These are phyloP conservation scores for Tinospora cordifolia DNA, from an alignment of 164 flowering plant species.

Conservation along the genomic window DNA sequence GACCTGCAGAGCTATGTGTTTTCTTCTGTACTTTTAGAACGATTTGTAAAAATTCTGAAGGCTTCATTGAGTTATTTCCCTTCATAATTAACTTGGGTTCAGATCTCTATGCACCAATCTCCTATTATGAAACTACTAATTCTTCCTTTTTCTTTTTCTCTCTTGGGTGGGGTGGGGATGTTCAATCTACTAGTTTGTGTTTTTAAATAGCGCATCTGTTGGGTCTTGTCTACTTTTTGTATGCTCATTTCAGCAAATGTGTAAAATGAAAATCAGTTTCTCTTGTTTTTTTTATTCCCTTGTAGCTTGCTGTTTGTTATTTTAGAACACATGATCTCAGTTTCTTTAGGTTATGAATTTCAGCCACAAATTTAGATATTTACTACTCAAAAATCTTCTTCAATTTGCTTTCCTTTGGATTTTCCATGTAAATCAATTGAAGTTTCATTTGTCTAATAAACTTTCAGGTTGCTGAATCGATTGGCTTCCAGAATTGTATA, in stretches of 20 bases:
- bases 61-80: neutral
- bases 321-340: neutral
- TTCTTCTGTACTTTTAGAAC: neutral
- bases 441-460: neutral
- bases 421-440: neutral
- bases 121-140: neutral
- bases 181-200: neutral
- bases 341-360: neutral
- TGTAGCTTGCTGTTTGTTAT: too few species aligned
- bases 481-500: slow-evolving; percentile 64
- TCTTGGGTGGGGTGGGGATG: too few species aligned
- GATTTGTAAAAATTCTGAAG: neutral
- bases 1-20: neutral
- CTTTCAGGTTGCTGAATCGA: slow-evolving; percentile 68
- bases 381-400: neutral
- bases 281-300: too few species aligned
- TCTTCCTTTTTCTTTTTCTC: too few species aligned
- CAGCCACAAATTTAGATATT: neutral
- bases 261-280: too few species aligned
- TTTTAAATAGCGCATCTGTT: too few species aligned
- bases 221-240: too few species aligned
- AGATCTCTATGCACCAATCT: neutral
- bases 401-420: neutral
- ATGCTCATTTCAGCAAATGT: too few species aligned
- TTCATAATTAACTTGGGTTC: neutral